Evolutionary conservation across 768 basidiomycete genomes (phyloP).

Genomic region (Hericium erinaceus): DNA sequence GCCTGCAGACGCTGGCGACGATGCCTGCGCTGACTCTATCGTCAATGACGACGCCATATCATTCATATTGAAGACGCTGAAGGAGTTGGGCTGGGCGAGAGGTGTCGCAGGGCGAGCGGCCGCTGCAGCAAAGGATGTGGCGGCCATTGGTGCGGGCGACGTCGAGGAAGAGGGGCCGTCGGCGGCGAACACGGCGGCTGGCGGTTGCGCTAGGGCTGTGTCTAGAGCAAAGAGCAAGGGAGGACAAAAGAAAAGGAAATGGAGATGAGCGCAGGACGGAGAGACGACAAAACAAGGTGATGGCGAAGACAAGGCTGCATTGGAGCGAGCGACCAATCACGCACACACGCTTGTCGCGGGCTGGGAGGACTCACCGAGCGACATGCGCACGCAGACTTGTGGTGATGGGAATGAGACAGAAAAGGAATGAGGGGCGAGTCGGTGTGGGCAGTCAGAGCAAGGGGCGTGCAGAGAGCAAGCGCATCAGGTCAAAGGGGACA

Average conservation of each 20-base stretch:
- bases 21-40: background rate
- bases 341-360: conserved; percentile 1
- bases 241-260: background rate
- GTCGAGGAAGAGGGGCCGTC: background rate
- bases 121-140: background rate
- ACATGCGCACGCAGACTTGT: conserved; percentile 8
- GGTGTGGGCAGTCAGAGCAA: background rate
- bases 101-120: background rate
- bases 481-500: conserved; percentile 24
- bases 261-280: background rate
- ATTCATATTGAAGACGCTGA: background rate
- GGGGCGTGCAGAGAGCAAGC: conserved; percentile 16
- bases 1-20: background rate
- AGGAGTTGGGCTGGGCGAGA: background rate
- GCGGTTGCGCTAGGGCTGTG: background rate
- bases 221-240: background rate
- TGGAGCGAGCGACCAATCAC: background rate
- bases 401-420: conserved; percentile 1
- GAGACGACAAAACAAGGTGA: background rate
- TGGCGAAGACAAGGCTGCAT: background rate
- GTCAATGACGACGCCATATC: background rate
- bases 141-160: background rate
- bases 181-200: background rate
- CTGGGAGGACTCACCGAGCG: conserved; percentile 15
- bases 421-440: conserved; percentile 9